Base-by-base conservation (phyloP, 2,329 filamentous ascomycete genomes). In the Aspergillus ustus region DNA sequence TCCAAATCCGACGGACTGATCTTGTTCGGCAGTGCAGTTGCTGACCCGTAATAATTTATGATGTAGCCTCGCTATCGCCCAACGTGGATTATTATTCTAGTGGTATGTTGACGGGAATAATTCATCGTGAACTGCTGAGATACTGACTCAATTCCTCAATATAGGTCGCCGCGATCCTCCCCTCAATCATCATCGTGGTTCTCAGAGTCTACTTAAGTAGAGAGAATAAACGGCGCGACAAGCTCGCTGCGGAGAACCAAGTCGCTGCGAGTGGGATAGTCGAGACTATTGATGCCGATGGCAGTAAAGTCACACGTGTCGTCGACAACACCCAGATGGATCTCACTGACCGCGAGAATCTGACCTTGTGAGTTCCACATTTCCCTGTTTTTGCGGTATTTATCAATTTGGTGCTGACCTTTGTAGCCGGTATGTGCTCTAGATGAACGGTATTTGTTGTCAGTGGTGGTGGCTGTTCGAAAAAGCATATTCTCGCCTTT, bases 171-270 rank as follows among this genome's bases (percentile, higher is more conserved):
- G 77, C 73, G 52, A 72, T 80, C 15, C 69, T 80, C 6, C 78
- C 78, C 2, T 72, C 73, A 11, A 65, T 78, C 15, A 70, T 80
- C n/a, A 75, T 81, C 1, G 56, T 81, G 3, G 74, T 74, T 19
- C 68, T 82, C 34, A 61, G 79, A 7, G 75, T 72, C 52, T 78
- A 81, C 57, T 63, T 82, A n/a, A 72, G 67, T 15, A 71, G 70
- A 40, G 75, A 80, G 52, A 82, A 82, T 53, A 75, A 69, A 59
- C 75, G 75, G 31, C 72, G 78, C 2, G 77, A 81, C 52, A 56
- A 54, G 5, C 63, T 75, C 3, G 64, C 66, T 40, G 43, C 43
- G 0, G 19, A 11, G 3, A 44, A 56, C 3, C 53, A 56, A 40
- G 53, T 56, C 4, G n/a, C 20, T 5, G 28, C 17, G 2, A 49